Evolutionary conservation across 495 filamentous ascomycete species (phyloP), one percentile per base, ranked within the genome.

Genomic region (Antarctomyces pellizariae): DNA sequence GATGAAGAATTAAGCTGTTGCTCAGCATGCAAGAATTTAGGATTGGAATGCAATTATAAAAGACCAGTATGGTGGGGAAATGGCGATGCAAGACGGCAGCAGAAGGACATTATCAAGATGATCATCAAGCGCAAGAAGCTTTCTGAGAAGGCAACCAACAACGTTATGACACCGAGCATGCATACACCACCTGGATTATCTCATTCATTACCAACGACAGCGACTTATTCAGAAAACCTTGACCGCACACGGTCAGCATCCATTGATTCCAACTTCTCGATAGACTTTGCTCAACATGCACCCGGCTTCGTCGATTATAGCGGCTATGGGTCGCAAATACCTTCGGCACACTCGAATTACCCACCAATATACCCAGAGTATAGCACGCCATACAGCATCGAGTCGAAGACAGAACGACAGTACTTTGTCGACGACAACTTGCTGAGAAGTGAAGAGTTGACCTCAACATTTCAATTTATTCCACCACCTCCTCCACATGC

Each of bases 71-170:
- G 86, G 86, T 97, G 86, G 86, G 76, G 70, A 48, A 92, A 75
- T 54, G 70, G 74, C 39, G 80, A 90, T 35, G 67, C 72, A 49
- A 61, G 86, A 33, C 65, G 71, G 39, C 45, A 70, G 13, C 78
- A 92, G 44, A 97, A 97, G 59, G 86, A 93, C 45, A 54, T 65
- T 12, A 83, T 97, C 56, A 97, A 97, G 62, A 71, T 73, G 54
- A 79, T 83, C 49, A 97, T 97, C 55, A 90, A 90, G 64, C 67
- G 78, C 30, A 93, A 82, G 35, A 93, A 95, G 62, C 59, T 83
- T 33, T 65, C 73, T 20, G 84, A 95, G 53, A 86, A 91, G 64
- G 58, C 59, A 21, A 54, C 64, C 23, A 56, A 64, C 36, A 51
- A 50, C 32, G 62, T 62, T 35, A 56, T 59, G 42, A 59, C 51